phyloP scores from a whole-genome alignment of 129 eudicot species.

The Chrysanthemum seticuspe region DNA sequence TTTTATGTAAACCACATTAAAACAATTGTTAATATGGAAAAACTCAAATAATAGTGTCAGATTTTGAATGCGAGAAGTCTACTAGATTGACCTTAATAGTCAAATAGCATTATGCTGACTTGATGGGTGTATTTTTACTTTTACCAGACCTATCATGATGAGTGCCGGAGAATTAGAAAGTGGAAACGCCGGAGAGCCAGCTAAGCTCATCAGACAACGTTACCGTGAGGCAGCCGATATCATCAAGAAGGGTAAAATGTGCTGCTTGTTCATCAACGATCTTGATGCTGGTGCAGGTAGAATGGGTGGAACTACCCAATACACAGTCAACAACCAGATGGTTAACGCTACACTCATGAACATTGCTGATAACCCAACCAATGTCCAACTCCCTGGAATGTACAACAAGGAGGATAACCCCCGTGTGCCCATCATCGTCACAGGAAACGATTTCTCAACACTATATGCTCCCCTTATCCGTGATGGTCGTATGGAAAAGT shows the following conservation, averaged over 20 bases:
- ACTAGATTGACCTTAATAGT: not conserved
- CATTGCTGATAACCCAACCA: constrained; percentile 97
- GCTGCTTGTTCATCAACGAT: constrained; percentile 92
- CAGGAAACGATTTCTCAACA: constrained; percentile 96
- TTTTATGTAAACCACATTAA: no score
- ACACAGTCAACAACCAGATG: constrained; percentile 99
- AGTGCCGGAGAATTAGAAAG: constrained; percentile 99
- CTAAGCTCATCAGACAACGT: constrained; percentile 85
- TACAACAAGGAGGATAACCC: constrained; percentile 97
- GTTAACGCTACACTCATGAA: constrained; percentile 98
- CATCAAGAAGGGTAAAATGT: constrained; percentile 93
- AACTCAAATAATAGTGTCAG: no score
- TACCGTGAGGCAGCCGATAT: constrained; percentile 94
- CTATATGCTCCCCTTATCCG: constrained; percentile 96
- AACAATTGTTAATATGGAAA: no score
- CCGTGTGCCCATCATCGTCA: constrained; percentile 88
- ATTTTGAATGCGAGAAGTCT: no score
- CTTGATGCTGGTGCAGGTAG: constrained; percentile 98
- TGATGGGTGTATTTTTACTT: constrained; percentile 13
- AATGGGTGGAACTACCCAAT: constrained; percentile 97
- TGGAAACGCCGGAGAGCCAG: constrained; percentile 98
- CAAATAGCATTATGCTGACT: not conserved
- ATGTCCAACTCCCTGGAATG: constrained; percentile 97
- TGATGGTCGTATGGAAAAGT: constrained; percentile 99
- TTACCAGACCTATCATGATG: constrained; percentile 91